phyloP scores from a whole-genome alignment of 1,139 yeast genomes.

The Yueomyces sp. region DNA sequence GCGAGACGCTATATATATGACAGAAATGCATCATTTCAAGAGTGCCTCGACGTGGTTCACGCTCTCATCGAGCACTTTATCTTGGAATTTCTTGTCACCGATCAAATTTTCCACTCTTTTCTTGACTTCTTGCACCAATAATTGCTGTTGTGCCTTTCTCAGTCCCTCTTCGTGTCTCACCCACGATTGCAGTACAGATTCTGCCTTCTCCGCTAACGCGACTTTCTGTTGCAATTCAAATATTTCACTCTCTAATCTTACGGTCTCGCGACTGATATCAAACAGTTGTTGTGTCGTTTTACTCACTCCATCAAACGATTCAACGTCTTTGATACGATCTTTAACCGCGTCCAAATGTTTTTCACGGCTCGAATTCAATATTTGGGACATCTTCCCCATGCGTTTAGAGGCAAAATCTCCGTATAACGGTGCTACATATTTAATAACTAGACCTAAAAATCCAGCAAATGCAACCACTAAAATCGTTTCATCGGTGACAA shows the following conservation, averaged over 20 bases:
- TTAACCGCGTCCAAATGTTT: conserved; percentile 88
- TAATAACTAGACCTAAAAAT: conserved; percentile 64
- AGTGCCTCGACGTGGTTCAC: conserved; percentile 84
- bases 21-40: conserved; percentile 25
- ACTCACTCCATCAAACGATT: conserved; percentile 85
- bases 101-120: conserved; percentile 81
- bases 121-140: conserved; percentile 75
- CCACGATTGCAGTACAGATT: conserved; percentile 95
- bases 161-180: conserved; percentile 96
- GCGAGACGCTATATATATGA: no score
- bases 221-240: conserved; percentile 88
- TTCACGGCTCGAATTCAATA: conserved; percentile 78
- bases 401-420: conserved; percentile 92
- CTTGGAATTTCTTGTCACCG: conserved; percentile 86
- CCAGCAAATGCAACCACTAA: conserved; percentile 70
- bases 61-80: conserved; percentile 79
- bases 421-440: conserved; percentile 87
- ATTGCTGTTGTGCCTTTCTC: conserved; percentile 93
- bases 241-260: conserved; percentile 84
- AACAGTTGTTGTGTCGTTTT: conserved; percentile 83
- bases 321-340: conserved; percentile 78
- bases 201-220: conserved; percentile 81
- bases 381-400: conserved; percentile 67
- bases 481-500: conserved; percentile 88
- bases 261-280: conserved; percentile 92